phyloP scores from a whole-genome alignment of 2,329 filamentous ascomycete species.

The Didymella pomorum region DNA sequence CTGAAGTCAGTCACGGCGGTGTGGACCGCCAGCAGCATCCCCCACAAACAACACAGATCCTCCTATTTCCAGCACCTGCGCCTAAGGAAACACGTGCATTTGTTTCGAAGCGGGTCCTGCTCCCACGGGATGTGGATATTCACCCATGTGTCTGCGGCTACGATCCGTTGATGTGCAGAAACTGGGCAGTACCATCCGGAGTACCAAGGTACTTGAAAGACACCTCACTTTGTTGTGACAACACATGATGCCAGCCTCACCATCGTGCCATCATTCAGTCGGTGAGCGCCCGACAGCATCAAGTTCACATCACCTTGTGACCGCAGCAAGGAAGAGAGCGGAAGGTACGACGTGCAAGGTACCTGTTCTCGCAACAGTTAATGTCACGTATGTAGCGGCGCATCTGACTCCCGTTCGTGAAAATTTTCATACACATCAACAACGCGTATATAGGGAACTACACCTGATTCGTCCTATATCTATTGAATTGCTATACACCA shows the following conservation, averaged over 20 bases:
- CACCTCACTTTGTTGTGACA: constrained; percentile 13
- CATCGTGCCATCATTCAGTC: constrained; percentile 18
- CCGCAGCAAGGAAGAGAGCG: constrained; percentile 20
- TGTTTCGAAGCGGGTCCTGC: constrained; percentile 13
- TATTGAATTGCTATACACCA: constrained; percentile 27
- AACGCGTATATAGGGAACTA: constrained; percentile 23
- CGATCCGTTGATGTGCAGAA: constrained; percentile 29
- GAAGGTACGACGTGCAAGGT: constrained; percentile 7
- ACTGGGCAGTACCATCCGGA: constrained; percentile 19
- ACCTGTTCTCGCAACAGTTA: constrained; percentile 14
- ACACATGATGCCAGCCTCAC: constrained; percentile 16
- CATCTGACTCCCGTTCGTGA: constrained; percentile 23
- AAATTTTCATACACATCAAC: constrained; percentile 32
- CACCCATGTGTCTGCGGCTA: constrained; percentile 24
- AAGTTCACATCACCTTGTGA: constrained; percentile 19
- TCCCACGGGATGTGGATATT: constrained; percentile 32
- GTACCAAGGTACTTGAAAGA: constrained; percentile 22
- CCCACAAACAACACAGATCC: constrained; percentile 34
- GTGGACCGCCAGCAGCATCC: constrained; percentile 38
- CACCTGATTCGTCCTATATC: constrained; percentile 18
- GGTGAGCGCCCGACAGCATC: constrained; percentile 15
- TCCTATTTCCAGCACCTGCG: constrained; percentile 17
- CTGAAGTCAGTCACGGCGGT: constrained; percentile 39
- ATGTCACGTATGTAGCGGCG: constrained; percentile 21
- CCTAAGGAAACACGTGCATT: constrained; percentile 32